A percentile compares a stretch with the other conserved stretches of the same genome.
These are phyloP conservation scores for Candida rishiriensis DNA, from an alignment of 805 yeast genomes.

Conservation along the genomic window DNA sequence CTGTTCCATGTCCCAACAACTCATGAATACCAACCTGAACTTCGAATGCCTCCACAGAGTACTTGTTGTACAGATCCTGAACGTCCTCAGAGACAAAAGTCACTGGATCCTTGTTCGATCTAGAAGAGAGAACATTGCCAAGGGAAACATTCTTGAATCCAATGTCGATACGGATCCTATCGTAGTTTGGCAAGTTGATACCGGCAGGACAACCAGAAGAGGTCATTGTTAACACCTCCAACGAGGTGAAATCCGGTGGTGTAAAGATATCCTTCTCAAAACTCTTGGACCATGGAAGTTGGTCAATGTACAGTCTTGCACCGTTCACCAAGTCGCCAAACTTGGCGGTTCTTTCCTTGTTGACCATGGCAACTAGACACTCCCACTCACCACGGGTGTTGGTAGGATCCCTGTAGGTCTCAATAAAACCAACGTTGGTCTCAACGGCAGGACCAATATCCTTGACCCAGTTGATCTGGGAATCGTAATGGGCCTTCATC, in stretches of 20 bases:
- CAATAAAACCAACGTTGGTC: constrained; percentile 86
- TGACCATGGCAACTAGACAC: constrained; percentile 85
- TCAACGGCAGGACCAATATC: constrained; percentile 76
- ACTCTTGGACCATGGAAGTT: constrained; percentile 72
- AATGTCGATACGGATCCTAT: constrained; percentile 74
- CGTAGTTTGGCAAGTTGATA: constrained; percentile 88
- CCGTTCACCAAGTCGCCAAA: constrained; percentile 63
- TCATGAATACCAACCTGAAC: constrained; percentile 95
- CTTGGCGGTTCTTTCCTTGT: constrained; percentile 79
- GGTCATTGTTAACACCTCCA: constrained; percentile 85
- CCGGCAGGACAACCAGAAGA: constrained; percentile 93
- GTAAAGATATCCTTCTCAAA: constrained; percentile 83
- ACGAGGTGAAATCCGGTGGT: constrained; percentile 89
- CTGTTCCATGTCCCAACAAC: constrained; percentile 87
- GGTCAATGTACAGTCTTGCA: constrained; percentile 59
- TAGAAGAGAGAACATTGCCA: constrained; percentile 79
- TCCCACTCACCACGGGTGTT: constrained; percentile 95
- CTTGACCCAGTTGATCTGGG: constrained; percentile 85
- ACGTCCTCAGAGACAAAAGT: constrained; percentile 57
- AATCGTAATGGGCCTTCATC: constrained; percentile 76
- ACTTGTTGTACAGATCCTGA: constrained; percentile 57
- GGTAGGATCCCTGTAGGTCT: constrained; percentile 88
- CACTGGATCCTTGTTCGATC: constrained; percentile 61
- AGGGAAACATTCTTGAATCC: constrained; percentile 89
- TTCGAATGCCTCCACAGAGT: constrained; percentile 80